Evolutionary conservation across 1,284 basidiomycete genomes (phyloP).

Genomic region (Dichomitus squalens): DNA sequence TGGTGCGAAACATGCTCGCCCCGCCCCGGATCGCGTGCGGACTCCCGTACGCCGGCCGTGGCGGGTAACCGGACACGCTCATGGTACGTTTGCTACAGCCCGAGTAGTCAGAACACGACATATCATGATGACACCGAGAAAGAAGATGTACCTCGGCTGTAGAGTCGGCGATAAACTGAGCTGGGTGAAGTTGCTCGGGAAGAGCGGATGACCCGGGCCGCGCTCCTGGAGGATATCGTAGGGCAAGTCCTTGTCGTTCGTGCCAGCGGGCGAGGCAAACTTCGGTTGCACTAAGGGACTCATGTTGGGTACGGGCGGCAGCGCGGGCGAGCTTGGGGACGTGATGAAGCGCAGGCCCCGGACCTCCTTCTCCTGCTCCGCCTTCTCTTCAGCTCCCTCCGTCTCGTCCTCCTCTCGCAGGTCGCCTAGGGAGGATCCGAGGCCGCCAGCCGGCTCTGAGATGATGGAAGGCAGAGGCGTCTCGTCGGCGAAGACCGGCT

Average conservation of each 20-base stretch:
- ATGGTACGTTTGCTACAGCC: conserved; percentile 24
- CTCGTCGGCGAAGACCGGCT: conserved; percentile 31
- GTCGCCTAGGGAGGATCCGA: conserved; percentile 23
- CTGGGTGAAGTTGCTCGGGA: conserved; percentile 61
- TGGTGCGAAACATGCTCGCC: conserved; percentile 14
- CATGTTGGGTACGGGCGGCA: conserved; percentile 17
- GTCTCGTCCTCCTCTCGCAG: conserved; percentile 32
- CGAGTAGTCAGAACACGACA: not conserved
- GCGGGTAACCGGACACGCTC: conserved; percentile 32
- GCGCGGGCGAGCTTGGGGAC: conserved; percentile 30
- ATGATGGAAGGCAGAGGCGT: conserved; percentile 22
- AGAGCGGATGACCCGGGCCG: conserved; percentile 62
- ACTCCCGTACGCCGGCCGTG: conserved; percentile 29
- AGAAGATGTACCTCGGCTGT: conserved; percentile 48
- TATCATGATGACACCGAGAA: not conserved
- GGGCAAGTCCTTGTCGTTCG: conserved; percentile 23
- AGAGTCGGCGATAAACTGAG: conserved; percentile 60
- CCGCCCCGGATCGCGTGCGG: conserved; percentile 26
- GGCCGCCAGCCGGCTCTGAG: not conserved
- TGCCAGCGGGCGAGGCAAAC: conserved; percentile 8
- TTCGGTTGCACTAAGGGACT: conserved; percentile 19
- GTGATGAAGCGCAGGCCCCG: conserved; percentile 66
- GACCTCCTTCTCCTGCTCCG: conserved; percentile 34
- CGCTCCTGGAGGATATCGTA: conserved; percentile 48
- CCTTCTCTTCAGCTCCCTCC: conserved; percentile 25